These are phyloP conservation scores for Neoascochyta sp. DNA, from an alignment of 2,329 filamentous ascomycete species.

Conservation along the genomic window DNA sequence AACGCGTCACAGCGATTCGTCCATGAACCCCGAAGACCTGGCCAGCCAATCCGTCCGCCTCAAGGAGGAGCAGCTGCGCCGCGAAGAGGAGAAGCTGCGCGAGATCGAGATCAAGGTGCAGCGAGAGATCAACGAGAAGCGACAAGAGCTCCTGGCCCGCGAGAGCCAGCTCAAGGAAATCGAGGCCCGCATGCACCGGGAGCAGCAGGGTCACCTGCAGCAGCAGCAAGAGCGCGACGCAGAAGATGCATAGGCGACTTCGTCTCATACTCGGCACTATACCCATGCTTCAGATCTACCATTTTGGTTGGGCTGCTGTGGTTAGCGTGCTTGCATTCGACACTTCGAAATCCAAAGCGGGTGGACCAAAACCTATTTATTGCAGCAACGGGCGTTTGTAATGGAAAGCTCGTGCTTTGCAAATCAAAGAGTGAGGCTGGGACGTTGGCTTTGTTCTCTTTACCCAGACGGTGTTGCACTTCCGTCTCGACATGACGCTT, in stretches of 20 bases:
- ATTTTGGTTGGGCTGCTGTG: slow-evolving; percentile 14
- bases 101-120: slow-evolving; percentile 99
- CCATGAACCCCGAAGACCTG: slow-evolving; percentile 96
- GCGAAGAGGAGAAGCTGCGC: slow-evolving; percentile 98
- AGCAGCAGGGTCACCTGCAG: slow-evolving; percentile 55
- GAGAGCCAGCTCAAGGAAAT: slow-evolving; percentile 99
- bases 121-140: slow-evolving; percentile 99
- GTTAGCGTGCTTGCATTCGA: slow-evolving; percentile 28
- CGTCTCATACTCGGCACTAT: slow-evolving; percentile 5
- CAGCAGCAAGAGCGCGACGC: slow-evolving; percentile 32
- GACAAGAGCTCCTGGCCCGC: slow-evolving; percentile 93
- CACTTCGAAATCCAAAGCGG: slow-evolving; percentile 14
- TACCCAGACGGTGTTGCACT: slow-evolving; percentile 21
- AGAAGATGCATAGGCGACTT: slow-evolving; percentile 27
- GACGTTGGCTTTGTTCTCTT: slow-evolving; percentile 29
- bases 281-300: slow-evolving; percentile 6
- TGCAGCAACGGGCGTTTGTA: slow-evolving; percentile 34
- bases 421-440: slow-evolving; percentile 20
- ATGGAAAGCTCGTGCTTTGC: slow-evolving; percentile 28
- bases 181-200: slow-evolving; percentile 92
- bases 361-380: slow-evolving; percentile 21
- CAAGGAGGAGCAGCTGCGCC: slow-evolving; percentile 98
- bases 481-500: slow-evolving; percentile 34
- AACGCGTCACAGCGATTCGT: slow-evolving; percentile 59
- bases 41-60: slow-evolving; percentile 95